phyloP scores from a whole-genome alignment of 352 stramenopile species.

The Globisporangium splendens region DNA sequence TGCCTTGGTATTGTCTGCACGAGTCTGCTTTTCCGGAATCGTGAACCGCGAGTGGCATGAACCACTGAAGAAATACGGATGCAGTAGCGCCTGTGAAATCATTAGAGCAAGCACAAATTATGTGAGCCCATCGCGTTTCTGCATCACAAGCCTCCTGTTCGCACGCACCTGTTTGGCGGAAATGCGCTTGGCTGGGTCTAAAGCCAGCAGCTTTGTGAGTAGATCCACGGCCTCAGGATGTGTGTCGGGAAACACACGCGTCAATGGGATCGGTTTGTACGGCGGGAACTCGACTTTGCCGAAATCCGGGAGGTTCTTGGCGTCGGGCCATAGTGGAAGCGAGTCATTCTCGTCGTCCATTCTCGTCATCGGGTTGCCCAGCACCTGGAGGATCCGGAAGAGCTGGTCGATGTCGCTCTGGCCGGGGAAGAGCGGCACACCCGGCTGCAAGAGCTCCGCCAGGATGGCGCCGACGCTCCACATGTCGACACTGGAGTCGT shows the following conservation, averaged over 20 bases:
- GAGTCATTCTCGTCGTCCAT: background rate
- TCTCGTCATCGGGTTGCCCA: slow-evolving; percentile 33
- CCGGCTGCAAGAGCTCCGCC: slow-evolving; percentile 52
- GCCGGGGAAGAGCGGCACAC: slow-evolving; percentile 64
- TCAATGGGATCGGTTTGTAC: slow-evolving; percentile 41
- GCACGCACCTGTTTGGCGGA: slow-evolving; percentile 34
- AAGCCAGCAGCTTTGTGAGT: slow-evolving; percentile 30
- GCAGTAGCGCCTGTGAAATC: slow-evolving; percentile 23
- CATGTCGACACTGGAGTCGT: slow-evolving; percentile 66
- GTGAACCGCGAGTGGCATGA: slow-evolving; percentile 21
- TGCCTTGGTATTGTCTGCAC: background rate
- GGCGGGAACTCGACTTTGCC: slow-evolving; percentile 64
- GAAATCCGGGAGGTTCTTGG: slow-evolving; percentile 54
- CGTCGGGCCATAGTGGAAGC: slow-evolving; percentile 8
- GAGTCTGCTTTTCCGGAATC: background rate
- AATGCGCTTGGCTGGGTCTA: slow-evolving; percentile 33
- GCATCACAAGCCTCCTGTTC: background rate
- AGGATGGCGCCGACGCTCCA: slow-evolving; percentile 69
- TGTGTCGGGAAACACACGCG: slow-evolving; percentile 45
- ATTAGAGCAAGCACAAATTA: background rate
- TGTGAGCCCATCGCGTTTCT: background rate
- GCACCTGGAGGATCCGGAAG: slow-evolving; percentile 62
- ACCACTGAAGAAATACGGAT: slow-evolving; percentile 48
- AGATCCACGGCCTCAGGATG: slow-evolving; percentile 42
- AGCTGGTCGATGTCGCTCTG: slow-evolving; percentile 84